Conservation (phyloP, 2,329 filamentous ascomycete genomes). For the Fonsecaea pedrosoi region DNA sequence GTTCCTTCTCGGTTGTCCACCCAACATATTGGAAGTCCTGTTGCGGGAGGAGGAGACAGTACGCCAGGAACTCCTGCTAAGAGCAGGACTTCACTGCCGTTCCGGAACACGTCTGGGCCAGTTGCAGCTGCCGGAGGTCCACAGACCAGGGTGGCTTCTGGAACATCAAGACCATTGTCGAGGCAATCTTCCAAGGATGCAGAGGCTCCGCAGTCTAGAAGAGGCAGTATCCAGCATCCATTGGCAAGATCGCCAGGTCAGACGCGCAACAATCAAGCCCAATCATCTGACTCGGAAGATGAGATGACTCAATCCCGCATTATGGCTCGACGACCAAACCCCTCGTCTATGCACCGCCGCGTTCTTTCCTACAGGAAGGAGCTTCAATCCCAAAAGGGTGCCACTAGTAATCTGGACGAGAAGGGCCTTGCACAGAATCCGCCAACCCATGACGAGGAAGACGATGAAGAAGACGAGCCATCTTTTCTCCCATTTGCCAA, state of each 20-base stretch:
- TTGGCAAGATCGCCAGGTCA: conserved; percentile 36
- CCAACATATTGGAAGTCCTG: conserved; percentile 35
- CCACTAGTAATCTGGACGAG: conserved; percentile 11
- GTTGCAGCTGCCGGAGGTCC: conserved; percentile 10
- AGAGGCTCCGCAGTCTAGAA: conserved; percentile 35
- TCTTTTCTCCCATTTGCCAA: conserved; percentile 53
- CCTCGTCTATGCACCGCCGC: conserved; percentile 33
- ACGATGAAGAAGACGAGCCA: conserved; percentile 53
- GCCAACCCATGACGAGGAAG: conserved; percentile 38
- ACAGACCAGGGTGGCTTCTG: conserved; percentile 27
- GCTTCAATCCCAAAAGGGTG: conserved; percentile 23
- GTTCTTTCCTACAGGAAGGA: conserved; percentile 32
- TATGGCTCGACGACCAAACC: conserved; percentile 35
- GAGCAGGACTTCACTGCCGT: conserved; percentile 35
- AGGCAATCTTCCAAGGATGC: conserved; percentile 36
- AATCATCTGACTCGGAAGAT: conserved; percentile 38
- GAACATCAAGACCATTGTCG: conserved; percentile 34
- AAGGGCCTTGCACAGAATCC: conserved; percentile 44
- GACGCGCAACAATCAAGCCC: conserved; percentile 23
- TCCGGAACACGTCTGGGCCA: conserved; percentile 27
- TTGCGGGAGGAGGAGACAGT: conserved; percentile 27
- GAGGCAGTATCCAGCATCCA: conserved; percentile 39
- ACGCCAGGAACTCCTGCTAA: conserved; percentile 38
- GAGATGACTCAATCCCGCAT: conserved; percentile 40
- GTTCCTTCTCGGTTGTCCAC: conserved; percentile 48